Evolutionary conservation across 768 basidiomycete genomes (phyloP).

Genomic region (Nidularia pulvinata): DNA sequence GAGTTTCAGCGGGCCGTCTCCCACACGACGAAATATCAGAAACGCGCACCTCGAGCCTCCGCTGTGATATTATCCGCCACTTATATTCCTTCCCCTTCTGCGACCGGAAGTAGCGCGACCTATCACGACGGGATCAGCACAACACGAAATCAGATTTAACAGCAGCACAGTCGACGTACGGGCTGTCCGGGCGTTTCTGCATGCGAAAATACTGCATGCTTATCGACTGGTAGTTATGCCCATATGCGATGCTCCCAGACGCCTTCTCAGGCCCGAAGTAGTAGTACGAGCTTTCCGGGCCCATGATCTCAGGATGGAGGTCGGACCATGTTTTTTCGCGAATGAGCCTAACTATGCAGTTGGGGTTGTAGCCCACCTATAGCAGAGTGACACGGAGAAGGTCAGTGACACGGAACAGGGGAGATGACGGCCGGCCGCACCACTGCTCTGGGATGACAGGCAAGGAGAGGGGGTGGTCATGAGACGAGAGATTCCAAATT

Average conservation of each 20-base stretch:
- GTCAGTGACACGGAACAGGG: constrained; percentile 7
- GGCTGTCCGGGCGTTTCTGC: constrained; percentile 59
- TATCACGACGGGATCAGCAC: constrained; percentile 20
- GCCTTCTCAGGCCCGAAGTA: constrained; percentile 69
- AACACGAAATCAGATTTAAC: background rate
- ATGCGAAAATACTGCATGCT: constrained; percentile 59
- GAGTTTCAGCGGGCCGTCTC: background rate
- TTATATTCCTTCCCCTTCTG: constrained; percentile 73
- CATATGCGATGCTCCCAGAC: constrained; percentile 69
- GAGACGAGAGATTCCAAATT: background rate
- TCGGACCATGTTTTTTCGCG: constrained; percentile 69
- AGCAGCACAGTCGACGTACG: constrained; percentile 39
- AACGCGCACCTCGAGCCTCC: constrained; percentile 68
- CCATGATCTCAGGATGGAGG: constrained; percentile 71
- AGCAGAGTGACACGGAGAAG: too few relatives aligned
- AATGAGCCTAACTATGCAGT: constrained; percentile 60
- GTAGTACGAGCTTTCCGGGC: constrained; percentile 76
- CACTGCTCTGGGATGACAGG: constrained; percentile 5
- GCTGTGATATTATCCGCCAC: constrained; percentile 59
- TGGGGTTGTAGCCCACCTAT: constrained; percentile 58
- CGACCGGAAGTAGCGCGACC: constrained; percentile 75
- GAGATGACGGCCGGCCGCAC: constrained; percentile 3
- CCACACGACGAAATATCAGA: too few relatives aligned
- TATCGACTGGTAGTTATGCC: constrained; percentile 52
- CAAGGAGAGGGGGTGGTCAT: background rate